A percentile compares a stretch with the other conserved stretches of the same genome.
phyloP scores from a whole-genome alignment of 2,329 filamentous ascomycete species.

The Colletotrichum tabaci region DNA sequence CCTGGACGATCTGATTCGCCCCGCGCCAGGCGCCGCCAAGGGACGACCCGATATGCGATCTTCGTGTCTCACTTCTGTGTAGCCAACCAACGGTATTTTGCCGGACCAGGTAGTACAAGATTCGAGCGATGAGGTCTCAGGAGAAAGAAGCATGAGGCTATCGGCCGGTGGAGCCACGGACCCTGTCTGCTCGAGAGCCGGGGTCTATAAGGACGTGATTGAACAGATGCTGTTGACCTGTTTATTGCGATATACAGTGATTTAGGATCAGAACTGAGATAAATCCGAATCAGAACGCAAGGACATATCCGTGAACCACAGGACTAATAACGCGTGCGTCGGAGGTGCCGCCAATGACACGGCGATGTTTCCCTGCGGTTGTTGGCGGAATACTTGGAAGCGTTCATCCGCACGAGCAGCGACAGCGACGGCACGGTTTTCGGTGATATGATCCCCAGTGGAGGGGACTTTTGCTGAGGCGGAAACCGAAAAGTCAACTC shows the following conservation, averaged over 20 bases:
- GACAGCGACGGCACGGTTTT: neutral
- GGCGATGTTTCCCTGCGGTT: neutral
- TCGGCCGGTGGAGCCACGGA: neutral
- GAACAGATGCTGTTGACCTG: neutral
- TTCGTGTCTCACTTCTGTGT: slow-evolving; percentile 30
- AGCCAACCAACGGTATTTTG: slow-evolving; percentile 29
- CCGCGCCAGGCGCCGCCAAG: slow-evolving; percentile 25
- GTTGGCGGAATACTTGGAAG: neutral
- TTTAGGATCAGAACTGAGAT: neutral
- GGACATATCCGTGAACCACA: neutral
- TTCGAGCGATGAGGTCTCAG: neutral
- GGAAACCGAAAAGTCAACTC: neutral
- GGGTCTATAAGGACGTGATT: slow-evolving; percentile 6
- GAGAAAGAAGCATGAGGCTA: slow-evolving; percentile 15
- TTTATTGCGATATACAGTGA: slow-evolving; percentile 11
- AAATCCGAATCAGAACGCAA: neutral
- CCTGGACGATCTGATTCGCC: slow-evolving; percentile 27
- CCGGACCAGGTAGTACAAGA: neutral
- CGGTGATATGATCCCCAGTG: neutral
- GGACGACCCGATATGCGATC: slow-evolving; percentile 33
- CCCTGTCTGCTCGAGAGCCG: neutral
- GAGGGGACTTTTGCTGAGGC: neutral
- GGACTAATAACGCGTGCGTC: neutral
- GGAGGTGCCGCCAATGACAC: slow-evolving; percentile 4
- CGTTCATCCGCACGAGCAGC: neutral